phyloP scores from a whole-genome alignment of 768 basidiomycete genomes.

The Mycena filopes region DNA sequence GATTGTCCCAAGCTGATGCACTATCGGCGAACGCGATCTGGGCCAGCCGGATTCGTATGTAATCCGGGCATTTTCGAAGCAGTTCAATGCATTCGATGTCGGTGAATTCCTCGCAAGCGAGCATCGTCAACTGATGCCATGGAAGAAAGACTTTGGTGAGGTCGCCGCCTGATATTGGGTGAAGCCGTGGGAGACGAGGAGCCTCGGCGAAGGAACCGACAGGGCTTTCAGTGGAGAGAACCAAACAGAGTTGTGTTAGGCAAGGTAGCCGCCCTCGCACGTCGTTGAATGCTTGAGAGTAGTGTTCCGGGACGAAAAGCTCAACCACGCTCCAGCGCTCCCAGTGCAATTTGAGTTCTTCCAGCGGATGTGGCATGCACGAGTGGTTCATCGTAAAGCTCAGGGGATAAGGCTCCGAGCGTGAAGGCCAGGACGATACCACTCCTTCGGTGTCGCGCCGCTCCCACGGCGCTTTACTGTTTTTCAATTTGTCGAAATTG shows the following conservation, averaged over 20 bases:
- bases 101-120: not conserved
- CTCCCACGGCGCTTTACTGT: too few relatives aligned
- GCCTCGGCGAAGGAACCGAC: not conserved
- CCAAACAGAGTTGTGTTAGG: not conserved
- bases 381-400: not conserved
- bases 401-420: not conserved
- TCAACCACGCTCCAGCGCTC: slow-evolving; percentile 7
- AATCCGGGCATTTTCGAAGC: not conserved
- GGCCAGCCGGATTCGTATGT: too few relatives aligned
- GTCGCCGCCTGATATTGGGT: not conserved
- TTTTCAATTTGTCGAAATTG: not conserved
- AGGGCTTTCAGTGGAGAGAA: not conserved
- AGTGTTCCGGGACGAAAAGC: not conserved
- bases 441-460: not conserved
- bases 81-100: not conserved
- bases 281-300: not conserved
- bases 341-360: not conserved
- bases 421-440: not conserved
- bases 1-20: too few relatives aligned
- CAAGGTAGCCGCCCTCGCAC: not conserved
- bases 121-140: not conserved
- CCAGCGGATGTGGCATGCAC: not conserved
- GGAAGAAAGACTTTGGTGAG: not conserved
- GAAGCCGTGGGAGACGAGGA: not conserved
- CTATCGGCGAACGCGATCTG: too few relatives aligned